Conservation (phyloP, 73 alveolate genomes). For the Stentor roeselii region DNA sequence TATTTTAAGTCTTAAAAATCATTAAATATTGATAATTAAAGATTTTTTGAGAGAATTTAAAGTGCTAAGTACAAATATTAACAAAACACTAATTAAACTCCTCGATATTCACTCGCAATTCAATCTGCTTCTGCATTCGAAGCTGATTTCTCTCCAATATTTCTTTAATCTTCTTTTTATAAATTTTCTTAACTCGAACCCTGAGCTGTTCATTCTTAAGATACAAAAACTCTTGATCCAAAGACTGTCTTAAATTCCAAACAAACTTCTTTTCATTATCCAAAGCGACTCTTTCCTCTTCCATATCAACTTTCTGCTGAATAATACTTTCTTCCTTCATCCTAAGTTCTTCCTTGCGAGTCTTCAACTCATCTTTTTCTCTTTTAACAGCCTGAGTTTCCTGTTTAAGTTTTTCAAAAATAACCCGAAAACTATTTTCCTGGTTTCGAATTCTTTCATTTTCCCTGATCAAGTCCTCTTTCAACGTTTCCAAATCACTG, state of each 20-base stretch:
- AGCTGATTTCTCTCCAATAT: too few species aligned
- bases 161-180: too few species aligned
- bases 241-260: background rate
- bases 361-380: background rate
- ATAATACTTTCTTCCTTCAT: slow-evolving; percentile 7
- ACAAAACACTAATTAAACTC: too few species aligned
- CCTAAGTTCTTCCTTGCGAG: background rate
- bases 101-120: too few species aligned
- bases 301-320: background rate
- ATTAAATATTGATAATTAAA: too few species aligned
- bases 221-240: background rate
- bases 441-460: background rate
- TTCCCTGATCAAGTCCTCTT: background rate
- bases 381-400: background rate
- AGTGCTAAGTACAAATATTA: too few species aligned
- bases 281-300: background rate
- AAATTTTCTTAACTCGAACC: background rate
- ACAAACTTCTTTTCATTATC: background rate
- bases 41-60: too few species aligned
- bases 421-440: slow-evolving; percentile 4
- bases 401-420: background rate
- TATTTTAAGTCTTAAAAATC: too few species aligned
- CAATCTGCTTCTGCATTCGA: too few species aligned
- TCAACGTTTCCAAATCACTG: background rate
- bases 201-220: background rate